Percentiles rank a stretch among this genome's conserved stretches.
Conservation (phyloP, 2,329 filamentous ascomycete species). For the Fusarium succisae region DNA sequence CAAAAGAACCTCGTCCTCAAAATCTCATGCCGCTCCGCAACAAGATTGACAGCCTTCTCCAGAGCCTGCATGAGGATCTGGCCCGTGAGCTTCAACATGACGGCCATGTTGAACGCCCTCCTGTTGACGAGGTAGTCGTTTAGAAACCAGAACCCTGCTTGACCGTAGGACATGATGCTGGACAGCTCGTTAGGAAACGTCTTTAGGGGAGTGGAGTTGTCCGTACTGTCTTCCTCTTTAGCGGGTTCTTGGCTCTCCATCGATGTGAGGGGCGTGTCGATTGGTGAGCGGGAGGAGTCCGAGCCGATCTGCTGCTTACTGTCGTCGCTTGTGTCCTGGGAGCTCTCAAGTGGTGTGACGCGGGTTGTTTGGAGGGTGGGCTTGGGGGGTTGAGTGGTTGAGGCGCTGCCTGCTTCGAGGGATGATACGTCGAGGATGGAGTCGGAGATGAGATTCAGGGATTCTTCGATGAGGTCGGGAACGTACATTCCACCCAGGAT, state of each 20-base stretch:
- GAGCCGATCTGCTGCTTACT: background rate
- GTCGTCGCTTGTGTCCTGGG: background rate
- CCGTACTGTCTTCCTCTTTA: background rate
- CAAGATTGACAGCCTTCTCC: background rate
- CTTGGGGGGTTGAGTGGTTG: fast-evolving
- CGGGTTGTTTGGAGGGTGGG: background rate
- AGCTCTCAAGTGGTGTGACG: background rate
- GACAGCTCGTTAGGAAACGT: background rate
- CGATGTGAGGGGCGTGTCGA: background rate
- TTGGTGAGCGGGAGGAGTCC: background rate
- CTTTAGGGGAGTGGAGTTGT: background rate
- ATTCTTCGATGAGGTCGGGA: background rate
- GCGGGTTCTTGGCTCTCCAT: background rate
- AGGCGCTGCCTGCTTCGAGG: background rate
- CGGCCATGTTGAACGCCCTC: slow-evolving; percentile 48
- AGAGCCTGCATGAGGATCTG: background rate
- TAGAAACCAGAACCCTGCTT: slow-evolving; percentile 55
- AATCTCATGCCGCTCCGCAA: background rate
- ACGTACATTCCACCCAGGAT: slow-evolving; percentile 29
- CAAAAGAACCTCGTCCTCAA: background rate
- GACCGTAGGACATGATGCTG: slow-evolving; percentile 49
- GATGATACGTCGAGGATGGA: background rate
- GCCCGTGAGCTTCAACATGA: background rate
- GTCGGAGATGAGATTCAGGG: background rate
- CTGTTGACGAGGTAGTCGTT: slow-evolving; percentile 38